These are phyloP conservation scores for Auriscalpium orientale DNA, from an alignment of 768 basidiomycete species.

Conservation along the genomic window DNA sequence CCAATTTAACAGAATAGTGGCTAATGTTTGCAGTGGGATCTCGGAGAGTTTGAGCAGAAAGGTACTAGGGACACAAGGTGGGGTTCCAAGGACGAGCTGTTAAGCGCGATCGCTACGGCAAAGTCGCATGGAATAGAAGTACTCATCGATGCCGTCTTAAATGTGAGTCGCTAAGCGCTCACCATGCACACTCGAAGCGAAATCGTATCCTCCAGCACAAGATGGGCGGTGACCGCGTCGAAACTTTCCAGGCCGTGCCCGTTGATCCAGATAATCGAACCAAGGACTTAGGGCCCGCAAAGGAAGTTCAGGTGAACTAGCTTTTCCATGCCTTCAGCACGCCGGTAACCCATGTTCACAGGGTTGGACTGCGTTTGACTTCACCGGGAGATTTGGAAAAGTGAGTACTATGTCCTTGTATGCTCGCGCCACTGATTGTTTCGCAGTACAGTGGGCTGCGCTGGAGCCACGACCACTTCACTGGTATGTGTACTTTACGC, in stretches of 20 bases:
- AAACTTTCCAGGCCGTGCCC: constrained; percentile 61
- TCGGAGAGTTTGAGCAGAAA: constrained; percentile 80
- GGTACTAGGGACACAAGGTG: constrained; percentile 68
- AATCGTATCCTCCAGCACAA: constrained; percentile 48
- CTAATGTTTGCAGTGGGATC: constrained; percentile 59
- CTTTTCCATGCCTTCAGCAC: neutral
- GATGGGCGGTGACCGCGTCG: constrained; percentile 73
- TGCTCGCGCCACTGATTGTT: neutral
- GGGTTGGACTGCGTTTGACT: constrained; percentile 87
- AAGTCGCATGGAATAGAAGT: constrained; percentile 63
- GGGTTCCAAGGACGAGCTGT: constrained; percentile 79
- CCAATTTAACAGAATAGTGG: neutral
- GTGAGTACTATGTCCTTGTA: constrained; percentile 25
- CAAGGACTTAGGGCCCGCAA: constrained; percentile 46
- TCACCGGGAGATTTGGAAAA: constrained; percentile 66
- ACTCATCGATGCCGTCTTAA: constrained; percentile 83
- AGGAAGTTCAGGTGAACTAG: constrained; percentile 56
- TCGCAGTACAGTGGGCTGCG: constrained; percentile 38
- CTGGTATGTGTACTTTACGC: constrained; percentile 37
- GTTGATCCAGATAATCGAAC: constrained; percentile 65
- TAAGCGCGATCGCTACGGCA: constrained; percentile 63
- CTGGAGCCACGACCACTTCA: constrained; percentile 78
- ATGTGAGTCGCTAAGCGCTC: constrained; percentile 38
- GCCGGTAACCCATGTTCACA: constrained; percentile 20
- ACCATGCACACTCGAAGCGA: too few relatives aligned